phyloP scores from a whole-genome alignment of 768 basidiomycete species.

The Polyporus arcularius region DNA sequence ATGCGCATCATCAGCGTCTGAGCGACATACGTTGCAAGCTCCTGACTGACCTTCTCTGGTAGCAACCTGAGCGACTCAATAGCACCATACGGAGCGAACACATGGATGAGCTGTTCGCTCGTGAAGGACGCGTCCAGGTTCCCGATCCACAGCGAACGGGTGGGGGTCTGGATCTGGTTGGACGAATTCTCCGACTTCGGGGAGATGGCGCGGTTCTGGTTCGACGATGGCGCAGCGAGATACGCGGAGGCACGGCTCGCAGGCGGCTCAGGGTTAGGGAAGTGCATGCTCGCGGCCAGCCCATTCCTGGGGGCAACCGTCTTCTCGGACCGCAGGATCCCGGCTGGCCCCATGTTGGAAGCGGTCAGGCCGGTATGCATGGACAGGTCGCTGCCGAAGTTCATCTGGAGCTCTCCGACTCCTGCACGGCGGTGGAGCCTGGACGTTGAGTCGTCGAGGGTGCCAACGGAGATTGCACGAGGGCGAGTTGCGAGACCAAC shows the following conservation, averaged over 20 bases:
- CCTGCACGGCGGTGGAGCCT: conserved; percentile 65
- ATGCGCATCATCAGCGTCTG: conserved; percentile 3
- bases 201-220: conserved; percentile 75
- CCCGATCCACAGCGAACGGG: conserved; percentile 97
- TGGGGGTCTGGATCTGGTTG: conserved; percentile 87
- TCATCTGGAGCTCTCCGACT: conserved; percentile 51
- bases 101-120: conserved; percentile 91
- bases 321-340: conserved; percentile 67
- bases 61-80: conserved; percentile 94
- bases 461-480: conserved; percentile 87
- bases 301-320: conserved; percentile 44
- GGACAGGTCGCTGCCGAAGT: conserved; percentile 60
- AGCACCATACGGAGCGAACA: conserved; percentile 95
- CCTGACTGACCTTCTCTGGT: conserved; percentile 86
- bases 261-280: conserved; percentile 60
- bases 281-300: conserved; percentile 59
- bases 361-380: conserved; percentile 34
- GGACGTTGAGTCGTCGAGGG: conserved; percentile 78
- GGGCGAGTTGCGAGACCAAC: conserved; percentile 53
- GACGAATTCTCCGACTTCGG: conserved; percentile 75
- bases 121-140: conserved; percentile 95
- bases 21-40: conserved; percentile 2
- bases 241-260: conserved; percentile 61
- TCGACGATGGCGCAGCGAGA: conserved; percentile 60
- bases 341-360: conserved; percentile 31